Conservation (phyloP, 768 basidiomycete genomes). For the Boletus sp. region DNA sequence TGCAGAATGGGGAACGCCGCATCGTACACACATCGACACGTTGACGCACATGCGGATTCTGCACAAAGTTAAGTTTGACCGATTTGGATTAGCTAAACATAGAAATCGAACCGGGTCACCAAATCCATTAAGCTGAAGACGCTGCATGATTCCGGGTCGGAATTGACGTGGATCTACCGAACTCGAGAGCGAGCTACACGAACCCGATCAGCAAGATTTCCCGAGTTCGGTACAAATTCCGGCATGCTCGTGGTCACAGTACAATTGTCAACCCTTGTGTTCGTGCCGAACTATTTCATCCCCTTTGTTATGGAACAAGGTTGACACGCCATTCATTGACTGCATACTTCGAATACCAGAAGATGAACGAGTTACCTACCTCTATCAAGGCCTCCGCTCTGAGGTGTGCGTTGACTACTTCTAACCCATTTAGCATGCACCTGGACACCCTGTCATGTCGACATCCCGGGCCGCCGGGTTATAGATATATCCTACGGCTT, state of each 20-base stretch:
- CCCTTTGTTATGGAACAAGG: conserved; percentile 4
- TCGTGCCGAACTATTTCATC: background rate
- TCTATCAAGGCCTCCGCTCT: background rate
- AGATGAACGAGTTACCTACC: background rate
- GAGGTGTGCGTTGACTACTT: background rate
- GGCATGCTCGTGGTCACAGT: background rate
- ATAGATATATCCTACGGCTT: conserved; percentile 1
- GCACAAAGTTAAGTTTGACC: conserved; percentile 26
- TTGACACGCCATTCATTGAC: conserved; percentile 3
- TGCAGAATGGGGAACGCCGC: background rate
- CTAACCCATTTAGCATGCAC: background rate
- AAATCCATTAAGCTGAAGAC: background rate
- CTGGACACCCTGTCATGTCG: background rate
- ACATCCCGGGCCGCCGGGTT: conserved; percentile 1
- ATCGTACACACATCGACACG: background rate
- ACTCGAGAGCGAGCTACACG: background rate
- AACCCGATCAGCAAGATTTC: background rate
- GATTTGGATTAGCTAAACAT: conserved; percentile 4
- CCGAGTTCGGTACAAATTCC: background rate
- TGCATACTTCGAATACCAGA: background rate
- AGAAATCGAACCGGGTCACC: conserved; percentile 8
- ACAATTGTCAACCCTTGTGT: background rate
- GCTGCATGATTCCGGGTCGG: conserved; percentile 8
- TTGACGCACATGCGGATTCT: conserved; percentile 2
- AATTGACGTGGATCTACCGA: conserved; percentile 6